Base-by-base conservation (phyloP, 2,329 filamentous ascomycete species). In the Trichophyton benhamiae region DNA sequence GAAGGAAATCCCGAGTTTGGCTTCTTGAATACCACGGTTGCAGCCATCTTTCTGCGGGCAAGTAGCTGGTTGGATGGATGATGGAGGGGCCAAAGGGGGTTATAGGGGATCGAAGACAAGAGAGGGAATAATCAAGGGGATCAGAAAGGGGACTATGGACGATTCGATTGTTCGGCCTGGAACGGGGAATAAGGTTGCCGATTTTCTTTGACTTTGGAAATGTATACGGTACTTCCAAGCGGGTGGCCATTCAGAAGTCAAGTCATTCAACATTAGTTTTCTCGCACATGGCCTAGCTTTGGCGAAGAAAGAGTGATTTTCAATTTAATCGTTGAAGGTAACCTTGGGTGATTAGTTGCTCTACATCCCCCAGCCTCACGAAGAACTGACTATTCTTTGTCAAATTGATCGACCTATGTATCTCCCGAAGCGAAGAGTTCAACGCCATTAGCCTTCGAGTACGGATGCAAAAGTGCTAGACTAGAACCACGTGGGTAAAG, bases 311-410 rank as follows among this genome's bases (percentile, higher is more conserved):
- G 25, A 27, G 15, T 30, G 36, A 36, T 20, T 42, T 55, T 89
- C 80, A 96, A 71, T 85, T 85, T 67, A 99, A 80, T 69, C 91
- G 91, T 74, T 96, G 91, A 65, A 99, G 78, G 76, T 96, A 99
- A 20, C 94, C 94, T 72, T 97, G 92, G 15, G 90, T 84, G 69
- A 99, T 96, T 68, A 99, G 75, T 58, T 91, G 83, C 75, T 99
- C 94, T 5, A 99, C 94, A 75, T 99, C 94, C 25, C 90, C 92
- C 71, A 96, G 90, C 55, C 92, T 84, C 44, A 99, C 94, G 71
- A 95, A 97, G 71, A 99, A 95, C 72, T 99, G 94, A 70, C 91
- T 96, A 75, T 99, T 97, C 76, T 95, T 97, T 42, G 91, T 96
- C 77, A 99, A 81, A 63, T 88, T 97, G 69, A 99, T 96, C 11